Base-by-base conservation (phyloP, 805 yeast species). In the Lipomyces spencermartinsiae region DNA sequence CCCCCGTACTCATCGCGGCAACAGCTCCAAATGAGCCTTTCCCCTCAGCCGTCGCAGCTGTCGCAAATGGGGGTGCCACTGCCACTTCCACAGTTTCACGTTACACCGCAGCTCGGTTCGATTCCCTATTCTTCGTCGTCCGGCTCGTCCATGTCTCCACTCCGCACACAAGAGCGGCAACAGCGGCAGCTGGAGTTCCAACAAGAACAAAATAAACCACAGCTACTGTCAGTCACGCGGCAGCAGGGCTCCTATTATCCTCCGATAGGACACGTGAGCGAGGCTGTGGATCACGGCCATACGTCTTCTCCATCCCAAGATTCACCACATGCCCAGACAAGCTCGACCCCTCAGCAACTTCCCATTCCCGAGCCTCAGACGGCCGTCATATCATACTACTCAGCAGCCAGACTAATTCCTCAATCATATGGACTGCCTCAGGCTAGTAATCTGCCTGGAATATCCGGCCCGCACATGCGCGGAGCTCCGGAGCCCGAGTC, bases 161-260 rank as follows among this genome's bases (percentile, higher is more conserved):
- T 31, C 61, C 63, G 10, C 63, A 56, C 43, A 37, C 61, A 53
- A 56, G 43, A 59, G 43, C 29, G 29, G 29, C 29, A 3, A 25
- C 61, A 59, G 43, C 29, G 29, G 29, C 29, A 3, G 3, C 61
- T 43, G 1, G 61, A 56, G 64, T 55, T 19, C 37, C 61, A 58
- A 14, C 31, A 22, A n/a, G 51, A 58, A 29, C 53, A 37, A 58
- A 25, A 16, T 16, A 22, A 35, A 19, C 31, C n/a, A 19, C 34
- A 22, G 29, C 59, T 19, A 9, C 7, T 19, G 8, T 57, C 25
- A 12, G n/a, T 8, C 29, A n/a, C 43, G 12, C 58, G 37, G 39
- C 58, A 31, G 5, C 16, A 6, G 22, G 49, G n/a, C 16, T n/a
- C 7, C 49, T n/a, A 43, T 16, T 43, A 43, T 19, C 19, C 49